Base-by-base conservation (phyloP, 2,329 filamentous ascomycete genomes). In the Colletotrichum caudatum region DNA sequence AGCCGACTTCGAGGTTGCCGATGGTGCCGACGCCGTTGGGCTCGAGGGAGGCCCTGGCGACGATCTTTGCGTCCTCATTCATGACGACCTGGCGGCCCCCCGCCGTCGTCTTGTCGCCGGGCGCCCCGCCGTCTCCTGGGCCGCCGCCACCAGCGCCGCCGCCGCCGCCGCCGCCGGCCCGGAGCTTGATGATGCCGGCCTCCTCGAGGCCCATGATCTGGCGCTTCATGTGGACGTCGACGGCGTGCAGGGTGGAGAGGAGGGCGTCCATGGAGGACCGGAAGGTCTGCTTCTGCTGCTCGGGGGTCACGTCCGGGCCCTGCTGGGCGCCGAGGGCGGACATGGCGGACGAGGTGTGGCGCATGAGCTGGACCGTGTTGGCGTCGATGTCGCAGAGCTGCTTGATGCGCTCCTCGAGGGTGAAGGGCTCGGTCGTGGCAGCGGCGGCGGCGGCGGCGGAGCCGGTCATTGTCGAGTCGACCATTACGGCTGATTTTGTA, bases 131-230 rank as follows among this genome's bases (percentile, higher is more conserved):
- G n/a, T 9, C 44, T 9, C 44, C n/a, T 9, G 46, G 9, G 20
- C 46, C 46, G 46, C 46, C 46, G 20, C 20, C 44, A 0, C 41
- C 41, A 6, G 14, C 16, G 18, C 44, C 20, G 51, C 26, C 23
- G 26, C 26, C 11, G 12, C 51, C 11, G 12, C 51, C 54, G 54
- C 54, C 33, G 80, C 78, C 78, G 57, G 77, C 78, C 68, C 76
- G 78, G 44, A 87, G 81, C 78, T 86, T 84, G 76, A 97, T 89
- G 73, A 97, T 93, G 51, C 90, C 89, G 0, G 92, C 93, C 81
- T 97, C 94, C 80, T 97, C 93, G 4, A 97, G 84, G 0, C 92
- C 93, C 78, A 92, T 91, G 58, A 95, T 91, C 78, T 94, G 91
- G 50, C 92, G 87, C 73, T 92, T 92, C 64, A 97, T 88, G 57